Percentiles rank a stretch among this genome's conserved stretches.
Evolutionary conservation across 805 yeast species (phyloP).

Genomic region (Candida sanyiensis): DNA sequence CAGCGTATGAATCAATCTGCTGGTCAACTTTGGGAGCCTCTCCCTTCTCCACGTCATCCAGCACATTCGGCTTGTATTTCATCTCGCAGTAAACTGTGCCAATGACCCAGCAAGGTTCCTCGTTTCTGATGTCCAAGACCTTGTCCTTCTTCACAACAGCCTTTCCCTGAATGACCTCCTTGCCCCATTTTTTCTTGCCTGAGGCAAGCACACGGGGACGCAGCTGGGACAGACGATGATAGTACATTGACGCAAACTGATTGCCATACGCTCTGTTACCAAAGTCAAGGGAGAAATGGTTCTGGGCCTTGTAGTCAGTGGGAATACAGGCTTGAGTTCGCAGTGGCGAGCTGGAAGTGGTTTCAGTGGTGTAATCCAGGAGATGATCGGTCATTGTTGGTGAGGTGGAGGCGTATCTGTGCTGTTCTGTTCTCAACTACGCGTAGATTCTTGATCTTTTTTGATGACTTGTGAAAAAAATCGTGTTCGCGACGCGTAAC

Average conservation of each 20-base stretch:
- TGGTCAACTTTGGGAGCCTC: slow-evolving; percentile 6
- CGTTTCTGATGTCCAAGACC: slow-evolving; percentile 57
- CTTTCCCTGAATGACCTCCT: slow-evolving; percentile 36
- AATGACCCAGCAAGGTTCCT: slow-evolving; percentile 69
- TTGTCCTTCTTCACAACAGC: slow-evolving; percentile 36
- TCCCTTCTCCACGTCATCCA: slow-evolving; percentile 68
- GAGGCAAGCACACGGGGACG: slow-evolving; percentile 41
- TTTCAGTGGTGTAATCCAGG: neutral
- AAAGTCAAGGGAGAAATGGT: slow-evolving; percentile 18
- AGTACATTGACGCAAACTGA: slow-evolving; percentile 57
- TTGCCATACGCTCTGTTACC: slow-evolving; percentile 39
- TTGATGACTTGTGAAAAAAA: too few relatives aligned
- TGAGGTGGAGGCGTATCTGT: neutral
- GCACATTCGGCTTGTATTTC: slow-evolving; percentile 78
- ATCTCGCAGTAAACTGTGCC: slow-evolving; percentile 86
- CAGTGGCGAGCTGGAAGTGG: neutral
- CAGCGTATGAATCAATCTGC: slow-evolving; percentile 45
- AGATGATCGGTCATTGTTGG: slow-evolving; percentile 1
- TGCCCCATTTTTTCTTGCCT: slow-evolving; percentile 53
- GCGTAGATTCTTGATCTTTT: too few relatives aligned
- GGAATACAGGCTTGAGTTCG: slow-evolving; percentile 7
- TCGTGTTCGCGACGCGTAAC: too few relatives aligned
- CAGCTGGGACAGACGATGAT: slow-evolving; percentile 42
- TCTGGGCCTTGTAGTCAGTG: slow-evolving; percentile 12
- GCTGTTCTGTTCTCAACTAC: too few relatives aligned